These are phyloP conservation scores for Colletotrichum australisinense DNA, from an alignment of 2,329 filamentous ascomycete species.

Conservation along the genomic window DNA sequence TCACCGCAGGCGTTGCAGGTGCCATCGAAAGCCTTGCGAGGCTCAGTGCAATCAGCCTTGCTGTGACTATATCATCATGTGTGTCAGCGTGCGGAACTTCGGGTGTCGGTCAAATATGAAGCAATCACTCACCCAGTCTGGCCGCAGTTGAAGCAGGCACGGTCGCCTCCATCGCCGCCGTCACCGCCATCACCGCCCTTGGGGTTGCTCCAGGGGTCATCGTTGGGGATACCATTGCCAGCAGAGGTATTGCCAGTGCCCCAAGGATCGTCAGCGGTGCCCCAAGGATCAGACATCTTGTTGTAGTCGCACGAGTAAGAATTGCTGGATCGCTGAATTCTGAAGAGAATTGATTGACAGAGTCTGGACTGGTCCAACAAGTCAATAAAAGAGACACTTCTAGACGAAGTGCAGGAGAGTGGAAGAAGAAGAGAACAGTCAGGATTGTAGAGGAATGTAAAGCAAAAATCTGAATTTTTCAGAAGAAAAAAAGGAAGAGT, in stretches of 20 bases:
- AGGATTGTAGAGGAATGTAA: neutral
- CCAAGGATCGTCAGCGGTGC: constrained; percentile 2
- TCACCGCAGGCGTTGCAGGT: constrained; percentile 60
- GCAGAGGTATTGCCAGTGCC: constrained; percentile 5
- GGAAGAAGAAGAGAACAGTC: neutral
- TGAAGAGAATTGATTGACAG: neutral
- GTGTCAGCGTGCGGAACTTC: constrained; percentile 38
- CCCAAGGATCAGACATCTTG: constrained; percentile 26
- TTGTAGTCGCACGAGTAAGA: neutral
- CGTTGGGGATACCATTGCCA: neutral
- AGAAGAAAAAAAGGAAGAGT: neutral
- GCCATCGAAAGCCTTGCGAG: constrained; percentile 37
- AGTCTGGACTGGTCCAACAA: neutral
- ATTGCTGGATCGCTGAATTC: neutral
- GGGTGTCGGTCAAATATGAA: constrained; percentile 30
- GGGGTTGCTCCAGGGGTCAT: constrained; percentile 33
- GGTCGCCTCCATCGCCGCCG: constrained; percentile 41
- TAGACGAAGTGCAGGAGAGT: neutral
- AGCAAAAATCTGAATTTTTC: neutral
- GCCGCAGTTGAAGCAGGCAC: constrained; percentile 49
- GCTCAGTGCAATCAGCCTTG: constrained; percentile 49
- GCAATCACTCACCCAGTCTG: constrained; percentile 46
- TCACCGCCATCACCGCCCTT: constrained; percentile 16
- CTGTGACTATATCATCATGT: constrained; percentile 30
- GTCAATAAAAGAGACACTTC: neutral